phyloP scores from a whole-genome alignment of 768 basidiomycete species.

The Leccinum rimulosum region DNA sequence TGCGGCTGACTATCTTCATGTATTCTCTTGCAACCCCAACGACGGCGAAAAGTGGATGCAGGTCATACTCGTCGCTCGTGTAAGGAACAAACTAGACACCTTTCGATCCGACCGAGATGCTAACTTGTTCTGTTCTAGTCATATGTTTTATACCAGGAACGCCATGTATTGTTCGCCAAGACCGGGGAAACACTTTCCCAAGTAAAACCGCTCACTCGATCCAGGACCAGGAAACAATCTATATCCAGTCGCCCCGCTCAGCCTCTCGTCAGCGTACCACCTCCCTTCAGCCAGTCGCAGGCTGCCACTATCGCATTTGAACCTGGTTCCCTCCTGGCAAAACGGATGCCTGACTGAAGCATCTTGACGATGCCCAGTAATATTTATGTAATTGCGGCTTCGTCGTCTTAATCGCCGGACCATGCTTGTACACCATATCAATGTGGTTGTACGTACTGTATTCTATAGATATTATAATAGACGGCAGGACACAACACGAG shows the following conservation, averaged over 20 bases:
- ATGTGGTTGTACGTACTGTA: conserved; percentile 22
- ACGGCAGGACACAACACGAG: conserved; percentile 1
- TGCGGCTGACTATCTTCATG: conserved; percentile 81
- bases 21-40: conserved; percentile 73
- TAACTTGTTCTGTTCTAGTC: conserved; percentile 47
- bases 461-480: conserved; percentile 24
- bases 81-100: conserved; percentile 36
- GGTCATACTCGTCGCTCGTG: conserved; percentile 77
- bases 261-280: conserved; percentile 47
- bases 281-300: conserved; percentile 35
- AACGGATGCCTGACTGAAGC: conserved; percentile 30
- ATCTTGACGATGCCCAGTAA: background rate
- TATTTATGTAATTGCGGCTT: conserved; percentile 1
- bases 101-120: background rate
- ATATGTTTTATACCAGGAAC: conserved; percentile 79
- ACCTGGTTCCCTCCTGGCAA: conserved; percentile 71
- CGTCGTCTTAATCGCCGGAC: conserved; percentile 5
- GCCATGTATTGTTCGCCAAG: conserved; percentile 50
- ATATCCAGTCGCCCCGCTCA: conserved; percentile 39
- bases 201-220: conserved; percentile 35
- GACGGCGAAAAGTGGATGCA: conserved; percentile 81
- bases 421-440: conserved; percentile 13
- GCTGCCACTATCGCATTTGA: conserved; percentile 54
- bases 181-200: conserved; percentile 23
- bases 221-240: conserved; percentile 37